Conservation (phyloP, 1,139 yeast species). For the Meyerozyma elateridarum region DNA sequence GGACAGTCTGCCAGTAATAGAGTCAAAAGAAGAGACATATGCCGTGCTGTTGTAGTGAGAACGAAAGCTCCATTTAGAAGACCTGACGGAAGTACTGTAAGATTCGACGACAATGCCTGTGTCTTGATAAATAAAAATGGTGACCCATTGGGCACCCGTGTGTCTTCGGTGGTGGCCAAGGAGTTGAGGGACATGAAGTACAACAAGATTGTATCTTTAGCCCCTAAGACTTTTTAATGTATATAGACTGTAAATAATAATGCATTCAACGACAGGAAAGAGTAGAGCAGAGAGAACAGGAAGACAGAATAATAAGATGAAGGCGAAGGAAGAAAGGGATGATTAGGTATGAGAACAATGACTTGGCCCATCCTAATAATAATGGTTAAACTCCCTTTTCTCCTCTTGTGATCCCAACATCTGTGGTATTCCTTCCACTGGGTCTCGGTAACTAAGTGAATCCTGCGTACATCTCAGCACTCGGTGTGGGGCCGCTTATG, state of each 20-base stretch:
- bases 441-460: constrained; percentile 2
- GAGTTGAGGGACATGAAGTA: constrained; percentile 82
- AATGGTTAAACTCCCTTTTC: too few relatives aligned
- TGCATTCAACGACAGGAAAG: too few relatives aligned
- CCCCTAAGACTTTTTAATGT: constrained; percentile 71
- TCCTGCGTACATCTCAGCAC: constrained; percentile 3
- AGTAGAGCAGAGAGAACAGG: too few relatives aligned
- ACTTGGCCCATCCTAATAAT: too few relatives aligned
- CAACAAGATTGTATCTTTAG: constrained; percentile 84
- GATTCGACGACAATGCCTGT: constrained; percentile 96
- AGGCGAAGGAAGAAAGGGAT: too few relatives aligned
- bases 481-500: too few relatives aligned
- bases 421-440: too few relatives aligned
- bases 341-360: too few relatives aligned
- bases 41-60: constrained; percentile 93
- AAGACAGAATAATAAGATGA: too few relatives aligned
- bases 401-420: too few relatives aligned
- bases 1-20: constrained; percentile 72
- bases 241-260: too few relatives aligned
- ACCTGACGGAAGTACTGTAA: constrained; percentile 79
- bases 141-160: constrained; percentile 94
- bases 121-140: constrained; percentile 87
- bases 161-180: constrained; percentile 85
- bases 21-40: constrained; percentile 92
- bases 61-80: constrained; percentile 84